Evolutionary conservation across 345 rosid genomes (phyloP).

Genomic region (Populus alba): DNA sequence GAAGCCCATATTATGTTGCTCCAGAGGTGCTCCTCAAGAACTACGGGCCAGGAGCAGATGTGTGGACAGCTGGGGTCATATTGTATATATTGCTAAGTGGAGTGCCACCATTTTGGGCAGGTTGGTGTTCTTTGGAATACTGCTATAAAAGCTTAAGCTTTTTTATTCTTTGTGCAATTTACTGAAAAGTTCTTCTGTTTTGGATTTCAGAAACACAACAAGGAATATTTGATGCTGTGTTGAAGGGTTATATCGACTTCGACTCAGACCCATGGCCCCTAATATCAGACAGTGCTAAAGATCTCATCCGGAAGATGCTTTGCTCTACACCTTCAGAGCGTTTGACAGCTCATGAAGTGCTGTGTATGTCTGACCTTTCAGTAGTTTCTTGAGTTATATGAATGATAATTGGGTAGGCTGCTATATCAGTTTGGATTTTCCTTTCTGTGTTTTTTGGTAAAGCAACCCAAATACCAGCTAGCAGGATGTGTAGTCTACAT

Average conservation of each 20-base stretch:
- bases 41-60: constrained; percentile 96
- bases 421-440: neutral
- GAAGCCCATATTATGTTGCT: constrained; percentile 96
- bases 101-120: constrained; percentile 99
- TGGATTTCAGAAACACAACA: constrained; percentile 77
- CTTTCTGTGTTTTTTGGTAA: neutral
- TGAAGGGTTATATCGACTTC: constrained; percentile 89
- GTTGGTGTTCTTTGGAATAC: constrained; percentile 33
- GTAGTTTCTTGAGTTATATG: neutral
- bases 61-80: constrained; percentile 98
- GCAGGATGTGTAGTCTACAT: neutral
- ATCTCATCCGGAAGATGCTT: constrained; percentile 78
- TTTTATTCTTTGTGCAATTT: constrained; percentile 7
- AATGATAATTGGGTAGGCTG: neutral
- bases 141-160: neutral
- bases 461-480: neutral
- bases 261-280: constrained; percentile 97
- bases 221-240: constrained; percentile 96
- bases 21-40: constrained; percentile 94
- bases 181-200: constrained; percentile 16
- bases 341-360: constrained; percentile 90
- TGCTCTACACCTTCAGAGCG: constrained; percentile 75
- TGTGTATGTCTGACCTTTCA: constrained; percentile 56
- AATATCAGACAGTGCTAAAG: constrained; percentile 87
- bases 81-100: constrained; percentile 93